These are phyloP conservation scores for Hyphopichia buzzinii DNA, from an alignment of 1,139 yeast genomes.

Conservation along the genomic window DNA sequence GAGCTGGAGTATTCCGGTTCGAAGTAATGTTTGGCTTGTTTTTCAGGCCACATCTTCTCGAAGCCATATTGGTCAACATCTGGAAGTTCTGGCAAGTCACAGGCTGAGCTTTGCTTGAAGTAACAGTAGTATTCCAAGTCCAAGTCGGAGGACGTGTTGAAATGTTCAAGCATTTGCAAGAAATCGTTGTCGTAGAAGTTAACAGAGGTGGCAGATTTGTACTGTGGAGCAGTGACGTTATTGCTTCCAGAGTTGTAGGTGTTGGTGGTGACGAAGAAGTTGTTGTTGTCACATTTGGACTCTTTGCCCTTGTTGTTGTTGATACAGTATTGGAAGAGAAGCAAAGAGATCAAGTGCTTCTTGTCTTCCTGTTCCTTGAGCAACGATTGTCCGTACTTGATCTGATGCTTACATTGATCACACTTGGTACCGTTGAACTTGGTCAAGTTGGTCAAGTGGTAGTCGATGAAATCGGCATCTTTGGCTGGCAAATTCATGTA, in stretches of 20 bases:
- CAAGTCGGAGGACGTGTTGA: conserved; percentile 36
- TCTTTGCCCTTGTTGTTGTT: conserved; percentile 28
- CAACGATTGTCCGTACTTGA: conserved; percentile 29
- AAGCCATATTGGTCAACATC: conserved; percentile 26
- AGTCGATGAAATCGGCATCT: conserved; percentile 32
- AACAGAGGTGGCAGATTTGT: conserved; percentile 22
- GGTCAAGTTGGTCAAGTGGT: conserved; percentile 23
- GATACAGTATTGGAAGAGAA: conserved; percentile 37
- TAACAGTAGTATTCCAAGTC: conserved; percentile 36
- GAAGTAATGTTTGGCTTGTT: conserved; percentile 19
- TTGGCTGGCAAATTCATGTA: conserved; percentile 21
- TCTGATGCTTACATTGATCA: conserved; percentile 35
- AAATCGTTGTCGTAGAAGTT: conserved; percentile 42
- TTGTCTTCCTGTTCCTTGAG: conserved; percentile 30
- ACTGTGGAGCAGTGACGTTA: conserved; percentile 21
- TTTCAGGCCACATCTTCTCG: conserved; percentile 32
- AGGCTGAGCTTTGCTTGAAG: conserved; percentile 22
- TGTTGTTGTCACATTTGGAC: conserved; percentile 31
- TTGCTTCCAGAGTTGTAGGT: conserved; percentile 17
- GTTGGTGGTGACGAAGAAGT: conserved; percentile 40
- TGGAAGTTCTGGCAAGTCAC: conserved; percentile 29
- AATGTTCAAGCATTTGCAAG: conserved; percentile 32
- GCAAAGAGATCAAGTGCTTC: conserved; percentile 34
- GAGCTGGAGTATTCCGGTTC: conserved; percentile 25
- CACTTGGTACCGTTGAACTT: conserved; percentile 32